Conservation (phyloP, 2,329 filamentous ascomycete species). For the Aureobasidium sp. region DNA sequence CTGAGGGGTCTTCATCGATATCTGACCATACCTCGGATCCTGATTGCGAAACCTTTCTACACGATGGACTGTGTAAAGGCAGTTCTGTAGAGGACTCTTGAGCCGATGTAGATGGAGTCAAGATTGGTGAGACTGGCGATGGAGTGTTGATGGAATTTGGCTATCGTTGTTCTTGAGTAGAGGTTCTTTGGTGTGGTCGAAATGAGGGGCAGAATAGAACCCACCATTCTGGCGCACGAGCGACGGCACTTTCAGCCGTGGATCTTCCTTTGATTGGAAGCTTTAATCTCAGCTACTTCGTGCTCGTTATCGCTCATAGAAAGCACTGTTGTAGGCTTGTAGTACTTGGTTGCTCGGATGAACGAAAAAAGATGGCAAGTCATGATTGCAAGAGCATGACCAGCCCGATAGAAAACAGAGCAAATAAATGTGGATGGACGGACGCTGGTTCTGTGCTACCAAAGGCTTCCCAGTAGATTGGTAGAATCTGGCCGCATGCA, state of each 20-base stretch:
- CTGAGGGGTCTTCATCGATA: constrained; percentile 5
- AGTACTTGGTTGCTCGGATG: neutral
- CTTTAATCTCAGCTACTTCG: neutral
- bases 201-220: neutral
- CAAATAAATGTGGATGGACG: neutral
- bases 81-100: neutral
- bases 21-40: constrained; percentile 5
- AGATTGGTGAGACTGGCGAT: neutral
- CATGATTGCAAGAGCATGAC: neutral
- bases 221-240: constrained; percentile 11
- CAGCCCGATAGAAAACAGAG: neutral
- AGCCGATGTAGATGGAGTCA: neutral
- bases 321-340: neutral
- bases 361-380: neutral
- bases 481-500: constrained; percentile 1
- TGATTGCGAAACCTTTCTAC: neutral
- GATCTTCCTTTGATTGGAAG: neutral
- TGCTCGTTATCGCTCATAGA: neutral
- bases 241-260: neutral
- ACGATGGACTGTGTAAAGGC: neutral
- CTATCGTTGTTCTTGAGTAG: neutral
- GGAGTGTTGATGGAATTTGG: neutral
- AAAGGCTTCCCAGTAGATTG: constrained; percentile 1
- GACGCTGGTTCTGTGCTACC: neutral
- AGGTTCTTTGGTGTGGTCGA: neutral